Base-by-base conservation (phyloP, 129 eudicot species). In the Scalesia atractyloides region DNA sequence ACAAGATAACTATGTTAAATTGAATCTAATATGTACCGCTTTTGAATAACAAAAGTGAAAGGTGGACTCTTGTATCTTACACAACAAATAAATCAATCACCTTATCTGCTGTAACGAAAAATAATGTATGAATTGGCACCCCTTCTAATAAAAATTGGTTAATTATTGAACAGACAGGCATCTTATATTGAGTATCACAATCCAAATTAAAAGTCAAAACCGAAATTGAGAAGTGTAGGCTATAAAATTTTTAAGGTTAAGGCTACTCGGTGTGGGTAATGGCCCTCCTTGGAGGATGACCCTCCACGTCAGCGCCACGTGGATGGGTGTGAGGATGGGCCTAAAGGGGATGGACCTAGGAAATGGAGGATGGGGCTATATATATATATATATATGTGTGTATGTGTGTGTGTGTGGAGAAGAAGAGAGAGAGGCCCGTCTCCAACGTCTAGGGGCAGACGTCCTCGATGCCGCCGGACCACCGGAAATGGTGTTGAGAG, bases 41-140 rank as follows among this genome's bases (percentile, higher is more conserved):
- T 56, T 56, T 56, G 62, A 8, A 53, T 53, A 16, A 9, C 60
- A 53, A 53, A 47, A 53, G 26, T 53, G 30, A 56, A 56, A 56
- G 62, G 33, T 56, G 20, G 60, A 5, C 60, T 53, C 60, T 53
- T 53, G 34, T 53, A 53, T 16, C 60, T 6, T 54, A 54, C 3
- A 19, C 61, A 54, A 5, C 22, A 54, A 54, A 18, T 22, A 58
- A 20, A 58, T 19, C 18, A 66, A 43, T 6, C 33, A 14, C 3
- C 13, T 66, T 20, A 7, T 41, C 37, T 10, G 18, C 17, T 18
- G 9, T 18, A 17, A 54, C 13, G 20, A 54, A 9, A 17, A 54
- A 18, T 7, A 18, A 54, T 9, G n/a, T 6, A 0, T 13, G 24
- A 52, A 52, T 52, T 15, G 56, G 19, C 24, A 52, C 22, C 7